Evolutionary conservation across 2,329 filamentous ascomycete genomes (phyloP).

Genomic region (Verticillium klebahnii): DNA sequence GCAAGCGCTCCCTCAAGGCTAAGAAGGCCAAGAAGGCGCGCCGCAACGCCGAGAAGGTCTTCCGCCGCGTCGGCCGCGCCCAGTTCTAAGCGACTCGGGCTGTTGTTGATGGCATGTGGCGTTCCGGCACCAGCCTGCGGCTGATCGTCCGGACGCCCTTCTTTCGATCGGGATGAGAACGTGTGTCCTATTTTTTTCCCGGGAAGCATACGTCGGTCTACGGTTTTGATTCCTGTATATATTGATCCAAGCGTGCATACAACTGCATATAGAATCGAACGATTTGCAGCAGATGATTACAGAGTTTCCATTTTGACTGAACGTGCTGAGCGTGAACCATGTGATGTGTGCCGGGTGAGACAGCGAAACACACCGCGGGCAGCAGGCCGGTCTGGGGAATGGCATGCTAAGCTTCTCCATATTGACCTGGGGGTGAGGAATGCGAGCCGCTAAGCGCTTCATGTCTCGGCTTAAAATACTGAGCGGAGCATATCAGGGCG

Average conservation of each 20-base stretch:
- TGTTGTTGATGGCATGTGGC: not conserved
- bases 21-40: slow-evolving; percentile 1
- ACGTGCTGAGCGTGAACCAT: not conserved
- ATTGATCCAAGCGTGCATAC: slow-evolving; percentile 3
- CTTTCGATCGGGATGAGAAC: not conserved
- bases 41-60: slow-evolving; percentile 2
- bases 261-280: not conserved
- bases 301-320: not conserved
- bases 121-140: not conserved
- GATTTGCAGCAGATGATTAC: not conserved
- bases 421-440: not conserved
- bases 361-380: not conserved
- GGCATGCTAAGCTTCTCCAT: not conserved
- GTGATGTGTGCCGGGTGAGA: not conserved
- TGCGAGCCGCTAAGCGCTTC: not conserved
- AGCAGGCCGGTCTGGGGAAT: not conserved
- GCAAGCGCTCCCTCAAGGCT: slow-evolving; percentile 10
- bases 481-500: too few species aligned
- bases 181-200: not conserved
- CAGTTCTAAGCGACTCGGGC: slow-evolving; percentile 2
- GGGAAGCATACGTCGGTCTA: not conserved
- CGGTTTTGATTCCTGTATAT: slow-evolving; percentile 3
- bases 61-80: slow-evolving; percentile 2
- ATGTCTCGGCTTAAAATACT: too few species aligned
- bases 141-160: not conserved